These are phyloP conservation scores for Zygosaccharomyces pseudobailii DNA, from an alignment of 1,139 yeast genomes.

Conservation along the genomic window DNA sequence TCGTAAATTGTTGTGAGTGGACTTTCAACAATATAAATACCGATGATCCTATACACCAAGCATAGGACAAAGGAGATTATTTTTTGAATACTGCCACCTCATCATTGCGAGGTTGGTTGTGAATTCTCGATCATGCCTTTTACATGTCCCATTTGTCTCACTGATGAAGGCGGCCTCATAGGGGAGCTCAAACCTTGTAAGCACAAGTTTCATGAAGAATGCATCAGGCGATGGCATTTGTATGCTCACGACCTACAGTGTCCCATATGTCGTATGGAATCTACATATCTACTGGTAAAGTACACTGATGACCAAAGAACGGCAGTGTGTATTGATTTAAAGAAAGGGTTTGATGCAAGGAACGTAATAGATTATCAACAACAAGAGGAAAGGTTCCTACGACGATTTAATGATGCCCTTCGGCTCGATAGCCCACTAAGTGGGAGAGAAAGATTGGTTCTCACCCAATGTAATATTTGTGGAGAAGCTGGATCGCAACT, in stretches of 20 bases:
- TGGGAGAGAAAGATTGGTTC: constrained; percentile 2
- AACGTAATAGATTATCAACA: constrained; percentile 7
- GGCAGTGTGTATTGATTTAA: constrained; percentile 11
- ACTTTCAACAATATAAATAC: not conserved
- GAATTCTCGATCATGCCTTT: not conserved
- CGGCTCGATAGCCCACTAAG: not conserved
- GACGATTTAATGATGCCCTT: constrained; percentile 4
- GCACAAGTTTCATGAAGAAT: constrained; percentile 27
- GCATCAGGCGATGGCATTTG: constrained; percentile 32
- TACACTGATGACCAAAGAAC: constrained; percentile 1
- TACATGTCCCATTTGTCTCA: constrained; percentile 28
- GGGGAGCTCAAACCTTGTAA: constrained; percentile 25
- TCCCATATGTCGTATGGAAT: constrained; percentile 27
- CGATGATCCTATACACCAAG: not conserved
- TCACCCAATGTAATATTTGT: constrained; percentile 20
- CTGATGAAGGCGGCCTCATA: constrained; percentile 19
- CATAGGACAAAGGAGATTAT: not conserved
- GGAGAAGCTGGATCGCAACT: constrained; percentile 17
- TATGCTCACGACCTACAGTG: constrained; percentile 25
- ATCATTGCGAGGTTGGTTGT: not conserved
- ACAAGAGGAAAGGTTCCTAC: constrained; percentile 5
- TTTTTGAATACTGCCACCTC: not conserved
- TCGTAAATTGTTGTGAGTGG: not conserved
- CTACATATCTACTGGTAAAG: constrained; percentile 11
- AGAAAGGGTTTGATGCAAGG: constrained; percentile 15